Evolutionary conservation across 1,284 basidiomycete species (phyloP), one percentile per base, ranked within the genome.

Genomic region (Papiliotrema terrestris): DNA sequence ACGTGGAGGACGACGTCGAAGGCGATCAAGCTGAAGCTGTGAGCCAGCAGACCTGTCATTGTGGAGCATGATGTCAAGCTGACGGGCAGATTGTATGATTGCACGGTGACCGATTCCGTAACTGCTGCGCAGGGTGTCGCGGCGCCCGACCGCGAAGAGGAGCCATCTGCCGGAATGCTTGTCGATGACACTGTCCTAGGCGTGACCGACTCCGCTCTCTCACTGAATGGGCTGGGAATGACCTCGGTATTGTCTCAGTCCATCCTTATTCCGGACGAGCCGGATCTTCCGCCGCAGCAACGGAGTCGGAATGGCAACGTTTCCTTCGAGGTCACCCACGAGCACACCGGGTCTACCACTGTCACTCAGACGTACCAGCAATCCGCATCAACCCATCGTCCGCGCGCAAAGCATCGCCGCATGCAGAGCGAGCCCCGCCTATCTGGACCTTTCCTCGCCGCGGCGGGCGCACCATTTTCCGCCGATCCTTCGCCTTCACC

Each of bases 321-420:
- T 22, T 61, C 70, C 22, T 75, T 72, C 55, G 78, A 80, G 64
- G 74, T 80, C 54, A 75, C 71, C 3, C 77, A 78, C 29, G 75
- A 77, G 59, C 61, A 76, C 25, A 65, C 65, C 9, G 76, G 78
- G 58, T 72, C 65, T 19, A 73, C 67, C 0, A 50, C 65, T 25
- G 58, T 69, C 25, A 70, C 66, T 9, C 69, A 66, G 38, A 58
- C 65, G 1, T 38, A 71, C 2, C 58, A 67, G 41, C 55, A 37
- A 22, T 29, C 41, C 45, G 8, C 42, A 2, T 57, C 65, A 13
- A 17, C 19, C 25, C 50, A 51, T 23, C 49, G 53, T 17, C 19
- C 15, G 35, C 20, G 13, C 20, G 20, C 45, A 22, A 26, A 15
- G 19, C 25, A 38, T 19, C 46, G 29, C 3, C 35, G 32, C 29